phyloP scores from a whole-genome alignment of 2,329 filamentous ascomycete genomes.

The Alternaria incomplexa region DNA sequence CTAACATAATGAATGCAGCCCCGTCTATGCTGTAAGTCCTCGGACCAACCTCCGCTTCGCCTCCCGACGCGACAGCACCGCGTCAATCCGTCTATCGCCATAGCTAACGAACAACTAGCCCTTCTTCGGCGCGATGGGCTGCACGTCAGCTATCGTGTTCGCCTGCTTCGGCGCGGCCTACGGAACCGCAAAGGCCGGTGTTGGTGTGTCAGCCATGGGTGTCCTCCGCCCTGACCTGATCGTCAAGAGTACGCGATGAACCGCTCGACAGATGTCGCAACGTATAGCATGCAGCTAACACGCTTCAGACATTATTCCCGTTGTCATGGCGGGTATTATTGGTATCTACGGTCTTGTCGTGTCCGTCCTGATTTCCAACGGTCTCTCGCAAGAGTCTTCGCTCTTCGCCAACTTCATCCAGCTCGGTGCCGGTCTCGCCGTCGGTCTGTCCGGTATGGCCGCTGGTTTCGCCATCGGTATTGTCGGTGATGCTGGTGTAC shows the following conservation, averaged over 20 bases:
- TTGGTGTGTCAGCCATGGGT: conserved; percentile 98
- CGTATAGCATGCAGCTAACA: conserved; percentile 14
- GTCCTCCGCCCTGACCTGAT: conserved; percentile 97
- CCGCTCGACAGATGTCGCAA: not conserved
- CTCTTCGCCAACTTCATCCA: conserved; percentile 61
- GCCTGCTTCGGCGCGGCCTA: conserved; percentile 96
- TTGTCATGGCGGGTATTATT: conserved; percentile 99
- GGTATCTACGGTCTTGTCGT: conserved; percentile 78
- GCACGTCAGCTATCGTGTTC: conserved; percentile 93
- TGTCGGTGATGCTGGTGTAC: conserved; percentile 81
- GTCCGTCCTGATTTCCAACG: conserved; percentile 61
- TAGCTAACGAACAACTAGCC: conserved; percentile 59
- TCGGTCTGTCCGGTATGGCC: conserved; percentile 86
- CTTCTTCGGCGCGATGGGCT: conserved; percentile 98
- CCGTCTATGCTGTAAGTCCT: conserved; percentile 96
- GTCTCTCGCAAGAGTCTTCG: conserved; percentile 54
- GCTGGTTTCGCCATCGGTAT: conserved; percentile 78
- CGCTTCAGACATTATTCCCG: conserved; percentile 88
- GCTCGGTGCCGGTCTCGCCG: conserved; percentile 59
- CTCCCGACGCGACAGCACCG: conserved; percentile 30
- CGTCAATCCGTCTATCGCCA: conserved; percentile 17
- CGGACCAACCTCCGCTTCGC: conserved; percentile 25
- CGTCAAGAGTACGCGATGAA: conserved; percentile 84
- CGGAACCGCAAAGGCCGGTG: conserved; percentile 98
- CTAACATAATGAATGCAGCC: conserved; percentile 63